phyloP scores from a whole-genome alignment of 2,329 filamentous ascomycete species.

The Podosphaera fusca region DNA sequence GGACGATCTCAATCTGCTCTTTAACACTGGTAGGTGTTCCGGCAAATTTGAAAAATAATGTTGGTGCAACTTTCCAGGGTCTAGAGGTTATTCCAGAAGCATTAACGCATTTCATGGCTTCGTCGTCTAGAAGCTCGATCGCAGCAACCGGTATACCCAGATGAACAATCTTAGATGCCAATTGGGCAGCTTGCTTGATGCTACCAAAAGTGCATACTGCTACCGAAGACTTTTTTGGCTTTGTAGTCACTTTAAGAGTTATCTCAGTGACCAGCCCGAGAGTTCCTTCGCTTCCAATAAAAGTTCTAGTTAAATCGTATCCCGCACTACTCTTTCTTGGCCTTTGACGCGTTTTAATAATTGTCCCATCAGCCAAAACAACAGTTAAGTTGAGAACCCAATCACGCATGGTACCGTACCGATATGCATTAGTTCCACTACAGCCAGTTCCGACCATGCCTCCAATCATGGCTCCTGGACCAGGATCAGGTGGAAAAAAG shows the following conservation, averaged over 20 bases:
- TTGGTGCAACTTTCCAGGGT: conserved; percentile 48
- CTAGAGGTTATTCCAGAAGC: conserved; percentile 40
- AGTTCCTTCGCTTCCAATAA: conserved; percentile 80
- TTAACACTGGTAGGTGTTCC: conserved; percentile 49
- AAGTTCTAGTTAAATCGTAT: conserved; percentile 74
- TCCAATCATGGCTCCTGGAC: conserved; percentile 78
- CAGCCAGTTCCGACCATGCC: conserved; percentile 60
- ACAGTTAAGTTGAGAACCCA: conserved; percentile 78
- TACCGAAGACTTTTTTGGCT: conserved; percentile 57
- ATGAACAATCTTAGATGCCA: conserved; percentile 58
- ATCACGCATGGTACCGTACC: conserved; percentile 86
- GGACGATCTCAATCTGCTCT: conserved; percentile 52
- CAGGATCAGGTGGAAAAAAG: conserved; percentile 83
- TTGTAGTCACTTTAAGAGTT: conserved; percentile 64
- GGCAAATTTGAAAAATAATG: conserved; percentile 67
- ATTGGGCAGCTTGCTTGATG: conserved; percentile 23
- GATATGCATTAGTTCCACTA: conserved; percentile 70
- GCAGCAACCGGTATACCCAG: conserved; percentile 68
- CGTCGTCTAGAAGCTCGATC: conserved; percentile 81
- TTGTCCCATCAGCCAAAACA: conserved; percentile 69
- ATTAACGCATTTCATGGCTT: conserved; percentile 58
- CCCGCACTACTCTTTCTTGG: conserved; percentile 78
- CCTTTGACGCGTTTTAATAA: conserved; percentile 73
- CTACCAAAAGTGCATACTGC: conserved; percentile 45
- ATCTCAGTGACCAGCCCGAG: conserved; percentile 82